phyloP scores from a whole-genome alignment of 2,329 filamentous ascomycete genomes.

The Moelleriella libera region DNA sequence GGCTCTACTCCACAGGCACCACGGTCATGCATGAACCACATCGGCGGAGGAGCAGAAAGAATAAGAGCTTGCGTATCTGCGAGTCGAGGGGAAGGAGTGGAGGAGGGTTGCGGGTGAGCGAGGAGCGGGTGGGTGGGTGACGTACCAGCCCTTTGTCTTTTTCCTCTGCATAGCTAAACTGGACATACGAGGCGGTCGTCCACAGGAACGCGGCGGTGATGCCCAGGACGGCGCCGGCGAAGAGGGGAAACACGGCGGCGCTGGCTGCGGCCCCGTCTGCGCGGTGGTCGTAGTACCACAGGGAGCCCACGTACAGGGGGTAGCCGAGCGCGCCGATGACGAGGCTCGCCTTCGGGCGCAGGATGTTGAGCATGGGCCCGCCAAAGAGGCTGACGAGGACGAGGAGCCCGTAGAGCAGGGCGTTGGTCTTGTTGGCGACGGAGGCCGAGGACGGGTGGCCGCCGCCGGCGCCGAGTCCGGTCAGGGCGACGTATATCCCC shows the following conservation, averaged over 20 bases:
- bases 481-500: too few species aligned
- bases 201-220: constrained; percentile 7
- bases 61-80: too few species aligned
- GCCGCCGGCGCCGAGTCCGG: too few species aligned
- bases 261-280: not conserved
- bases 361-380: constrained; percentile 7
- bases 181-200: constrained; percentile 1
- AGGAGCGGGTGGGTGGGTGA: not conserved
- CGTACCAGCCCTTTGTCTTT: not conserved
- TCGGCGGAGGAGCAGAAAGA: too few species aligned
- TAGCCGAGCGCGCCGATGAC: constrained; percentile 8
- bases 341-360: constrained; percentile 5
- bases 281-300: constrained; percentile 9
- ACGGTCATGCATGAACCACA: too few species aligned
- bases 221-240: constrained; percentile 8
- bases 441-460: too few species aligned
- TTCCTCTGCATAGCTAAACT: not conserved
- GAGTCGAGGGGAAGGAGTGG: too few species aligned
- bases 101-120: too few species aligned
- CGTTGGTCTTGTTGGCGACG: not conserved
- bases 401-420: constrained; percentile 3
- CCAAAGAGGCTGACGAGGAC: constrained; percentile 4
- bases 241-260: constrained; percentile 7
- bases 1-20: too few species aligned
- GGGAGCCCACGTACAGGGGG: constrained; percentile 8